Percentiles rank a stretch among this genome's conserved stretches.
Evolutionary conservation across 2,329 filamentous ascomycete genomes (phyloP).

Genomic region (Aspergillus sp.): DNA sequence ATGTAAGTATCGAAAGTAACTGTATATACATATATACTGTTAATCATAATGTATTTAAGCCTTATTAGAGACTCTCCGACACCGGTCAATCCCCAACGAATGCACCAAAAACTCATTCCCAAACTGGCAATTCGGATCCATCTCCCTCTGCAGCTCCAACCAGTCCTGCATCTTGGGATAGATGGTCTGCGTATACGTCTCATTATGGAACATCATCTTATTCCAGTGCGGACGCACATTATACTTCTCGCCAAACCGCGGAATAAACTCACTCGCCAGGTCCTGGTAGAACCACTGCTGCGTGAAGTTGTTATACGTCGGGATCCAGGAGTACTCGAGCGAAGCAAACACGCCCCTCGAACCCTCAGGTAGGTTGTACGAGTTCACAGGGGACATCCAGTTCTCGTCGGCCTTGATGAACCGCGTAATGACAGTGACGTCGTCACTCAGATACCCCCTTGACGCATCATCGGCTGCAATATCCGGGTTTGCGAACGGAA

Average conservation of each 20-base stretch:
- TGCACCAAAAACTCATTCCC: neutral
- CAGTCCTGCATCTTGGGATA: neutral
- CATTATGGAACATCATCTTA: neutral
- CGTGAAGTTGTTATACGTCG: constrained; percentile 18
- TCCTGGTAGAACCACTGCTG: constrained; percentile 12
- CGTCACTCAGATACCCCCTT: neutral
- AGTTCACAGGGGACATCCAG: constrained; percentile 22
- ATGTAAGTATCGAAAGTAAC: no score
- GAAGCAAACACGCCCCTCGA: constrained; percentile 18
- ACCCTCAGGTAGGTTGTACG: constrained; percentile 16
- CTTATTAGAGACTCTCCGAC: neutral
- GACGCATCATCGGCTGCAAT: neutral
- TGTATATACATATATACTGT: no score
- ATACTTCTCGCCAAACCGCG: neutral
- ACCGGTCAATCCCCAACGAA: neutral
- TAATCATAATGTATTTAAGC: no score
- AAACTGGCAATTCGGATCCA: neutral
- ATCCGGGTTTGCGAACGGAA: neutral
- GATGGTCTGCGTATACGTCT: neutral
- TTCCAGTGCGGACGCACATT: neutral
- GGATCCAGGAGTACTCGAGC: constrained; percentile 20
- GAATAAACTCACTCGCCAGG: neutral
- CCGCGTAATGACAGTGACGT: constrained; percentile 18
- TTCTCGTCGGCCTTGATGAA: constrained; percentile 20
- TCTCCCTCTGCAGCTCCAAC: neutral